These are phyloP conservation scores for Irpex sp. DNA, from an alignment of 1,284 basidiomycete species.

Conservation along the genomic window DNA sequence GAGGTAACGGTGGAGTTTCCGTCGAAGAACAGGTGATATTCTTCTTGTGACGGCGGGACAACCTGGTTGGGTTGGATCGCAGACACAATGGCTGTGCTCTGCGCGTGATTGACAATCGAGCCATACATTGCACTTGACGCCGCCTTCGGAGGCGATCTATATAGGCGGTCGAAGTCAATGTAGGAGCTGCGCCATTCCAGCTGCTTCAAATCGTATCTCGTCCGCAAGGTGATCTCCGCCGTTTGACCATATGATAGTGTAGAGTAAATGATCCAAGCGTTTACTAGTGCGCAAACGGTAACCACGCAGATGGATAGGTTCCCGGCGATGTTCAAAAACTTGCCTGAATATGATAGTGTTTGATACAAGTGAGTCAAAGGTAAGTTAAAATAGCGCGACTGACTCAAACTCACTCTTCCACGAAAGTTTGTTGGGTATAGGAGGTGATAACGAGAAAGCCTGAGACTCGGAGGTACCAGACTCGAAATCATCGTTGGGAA, in stretches of 20 bases:
- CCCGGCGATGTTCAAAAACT: neutral
- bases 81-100: neutral
- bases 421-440: too few species aligned
- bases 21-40: neutral
- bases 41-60: neutral
- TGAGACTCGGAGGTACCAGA: too few species aligned
- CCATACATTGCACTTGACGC: neutral
- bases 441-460: too few species aligned
- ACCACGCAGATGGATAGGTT: neutral
- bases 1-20: neutral
- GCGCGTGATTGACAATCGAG: neutral
- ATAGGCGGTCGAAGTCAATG: neutral
- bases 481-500: too few species aligned
- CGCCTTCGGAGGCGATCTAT: neutral
- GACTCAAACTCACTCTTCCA: too few species aligned
- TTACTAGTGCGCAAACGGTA: neutral
- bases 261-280: neutral
- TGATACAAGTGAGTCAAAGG: too few species aligned
- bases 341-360: neutral
- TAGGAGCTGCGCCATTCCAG: neutral
- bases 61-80: neutral
- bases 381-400: too few species aligned
- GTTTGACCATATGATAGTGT: neutral
- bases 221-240: neutral
- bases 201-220: neutral